phyloP scores from a whole-genome alignment of 2,329 filamentous ascomycete genomes.

The Verticillium klebahnii region DNA sequence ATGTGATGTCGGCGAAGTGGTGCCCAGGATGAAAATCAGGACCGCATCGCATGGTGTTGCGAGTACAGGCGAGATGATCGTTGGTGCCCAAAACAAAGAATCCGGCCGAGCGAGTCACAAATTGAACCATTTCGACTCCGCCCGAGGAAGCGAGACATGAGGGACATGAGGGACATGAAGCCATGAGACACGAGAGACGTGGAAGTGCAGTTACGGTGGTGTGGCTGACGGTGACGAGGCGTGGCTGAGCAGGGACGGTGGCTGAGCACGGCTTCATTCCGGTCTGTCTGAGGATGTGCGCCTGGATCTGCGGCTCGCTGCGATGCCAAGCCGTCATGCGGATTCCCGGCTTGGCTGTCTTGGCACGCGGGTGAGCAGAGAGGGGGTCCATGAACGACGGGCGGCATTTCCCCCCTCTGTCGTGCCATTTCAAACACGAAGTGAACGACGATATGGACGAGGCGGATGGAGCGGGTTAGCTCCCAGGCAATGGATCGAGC shows the following conservation, averaged over 20 bases:
- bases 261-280: background rate
- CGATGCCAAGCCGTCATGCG: slow-evolving; percentile 6
- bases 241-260: background rate
- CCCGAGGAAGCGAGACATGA: too few species aligned
- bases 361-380: background rate
- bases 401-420: background rate
- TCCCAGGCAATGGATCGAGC: slow-evolving; percentile 13
- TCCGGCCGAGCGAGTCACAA: background rate
- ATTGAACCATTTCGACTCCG: background rate
- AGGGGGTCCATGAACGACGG: background rate
- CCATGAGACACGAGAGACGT: too few species aligned
- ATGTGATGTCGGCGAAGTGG: background rate
- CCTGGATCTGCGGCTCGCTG: slow-evolving; percentile 1
- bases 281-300: background rate
- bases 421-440: background rate
- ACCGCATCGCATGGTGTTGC: background rate
- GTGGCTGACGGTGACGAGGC: too few species aligned
- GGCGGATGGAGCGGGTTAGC: slow-evolving; percentile 13
- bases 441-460: background rate
- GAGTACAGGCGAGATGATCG: background rate
- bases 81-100: background rate
- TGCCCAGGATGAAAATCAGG: background rate
- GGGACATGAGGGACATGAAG: too few species aligned
- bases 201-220: too few species aligned
- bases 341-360: slow-evolving; percentile 6